Evolutionary conservation across 345 rosid species (phyloP), one percentile per base, ranked within the genome.

Genomic region (Eucalyptus marginata): DNA sequence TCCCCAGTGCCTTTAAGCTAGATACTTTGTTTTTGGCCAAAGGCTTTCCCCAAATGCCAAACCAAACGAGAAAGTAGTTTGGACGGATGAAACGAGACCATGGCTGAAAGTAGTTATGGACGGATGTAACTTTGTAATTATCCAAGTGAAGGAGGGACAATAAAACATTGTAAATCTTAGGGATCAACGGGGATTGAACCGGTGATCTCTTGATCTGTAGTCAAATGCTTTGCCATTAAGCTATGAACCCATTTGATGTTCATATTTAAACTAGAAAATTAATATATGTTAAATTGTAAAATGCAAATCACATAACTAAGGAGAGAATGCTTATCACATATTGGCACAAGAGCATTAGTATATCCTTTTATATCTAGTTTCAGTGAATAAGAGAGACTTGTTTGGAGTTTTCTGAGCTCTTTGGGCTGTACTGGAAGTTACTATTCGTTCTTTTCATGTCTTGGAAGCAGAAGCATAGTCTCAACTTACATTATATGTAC

Each of bases 191-290:
- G 24, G 56, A 18, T 52, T 18, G 56, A 18, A 17, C 22, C 4
- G 22, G 56, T 51, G 96, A 94, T 94, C 97, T 94, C 92, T 94
- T 92, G 95, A 95, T 93, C 95, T 93, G 93, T 94, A 95, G 95
- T 93, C 95, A 94, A 94, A 91, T 95, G 95, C 96, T 96, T 96
- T 93, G 95, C 97, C 95, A 94, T 95, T 93, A 95, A 96, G 96
- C 96, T 93, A 96, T 92, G 92, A 93, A 94, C 95, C 93, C 95
- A 18, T 10, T 7, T 20, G 43, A 5, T 36, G 5, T 10, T 52
- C 24, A 52, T 7, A 7, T 52, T 18, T 18, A 10, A 52, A 52
- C 24, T 7, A 18, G 24, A 40, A 4, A 52, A 52, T 56, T 56
- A 4, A 17, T 56, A 9, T 24, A 24, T 24, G 10, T 56, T 56